Percentiles rank a stretch among this genome's conserved stretches.
phyloP scores from a whole-genome alignment of 2,329 filamentous ascomycete genomes.

The Phoma herbarum region DNA sequence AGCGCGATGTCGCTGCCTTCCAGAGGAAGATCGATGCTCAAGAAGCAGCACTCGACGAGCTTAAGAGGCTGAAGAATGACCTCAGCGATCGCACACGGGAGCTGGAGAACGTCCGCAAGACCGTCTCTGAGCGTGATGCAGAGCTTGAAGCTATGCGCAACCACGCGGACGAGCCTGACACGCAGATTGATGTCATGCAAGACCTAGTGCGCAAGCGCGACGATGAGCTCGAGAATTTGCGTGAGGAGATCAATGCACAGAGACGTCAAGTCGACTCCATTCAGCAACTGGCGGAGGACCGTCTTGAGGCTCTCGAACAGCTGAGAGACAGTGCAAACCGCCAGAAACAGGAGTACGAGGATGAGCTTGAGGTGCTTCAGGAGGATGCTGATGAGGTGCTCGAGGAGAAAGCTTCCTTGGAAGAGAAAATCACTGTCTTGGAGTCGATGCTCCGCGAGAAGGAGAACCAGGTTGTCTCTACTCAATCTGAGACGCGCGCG shows the following conservation, averaged over 20 bases:
- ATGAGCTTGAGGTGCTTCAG: slow-evolving; percentile 62
- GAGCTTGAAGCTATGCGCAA: slow-evolving; percentile 49
- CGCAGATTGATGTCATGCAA: slow-evolving; percentile 54
- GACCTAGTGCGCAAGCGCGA: slow-evolving; percentile 55
- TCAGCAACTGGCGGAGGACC: slow-evolving; percentile 47
- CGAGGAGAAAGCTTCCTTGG: slow-evolving; percentile 64
- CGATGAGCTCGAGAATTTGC: slow-evolving; percentile 63
- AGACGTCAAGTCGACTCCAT: slow-evolving; percentile 44
- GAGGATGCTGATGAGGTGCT: slow-evolving; percentile 54
- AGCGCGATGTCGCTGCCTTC: slow-evolving; percentile 42
- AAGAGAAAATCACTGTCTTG: slow-evolving; percentile 62
- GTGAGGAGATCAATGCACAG: slow-evolving; percentile 53
- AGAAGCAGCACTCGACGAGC: slow-evolving; percentile 39
- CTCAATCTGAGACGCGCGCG: slow-evolving; percentile 56
- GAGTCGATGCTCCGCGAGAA: slow-evolving; percentile 52
- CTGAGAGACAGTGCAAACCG: slow-evolving; percentile 57
- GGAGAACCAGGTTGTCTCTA: slow-evolving; percentile 31
- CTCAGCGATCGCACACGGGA: slow-evolving; percentile 47
- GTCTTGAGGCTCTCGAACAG: slow-evolving; percentile 60
- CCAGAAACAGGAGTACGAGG: slow-evolving; percentile 62
- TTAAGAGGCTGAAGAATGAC: slow-evolving; percentile 40
- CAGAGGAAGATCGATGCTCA: slow-evolving; percentile 47
- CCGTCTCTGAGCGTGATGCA: slow-evolving; percentile 48
- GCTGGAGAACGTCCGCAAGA: slow-evolving; percentile 46
- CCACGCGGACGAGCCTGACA: slow-evolving; percentile 50